Percentiles rank a stretch among this genome's conserved stretches.
Evolutionary conservation across 106 monocot species (phyloP).

Genomic region (Dioscorea dumetorum): DNA sequence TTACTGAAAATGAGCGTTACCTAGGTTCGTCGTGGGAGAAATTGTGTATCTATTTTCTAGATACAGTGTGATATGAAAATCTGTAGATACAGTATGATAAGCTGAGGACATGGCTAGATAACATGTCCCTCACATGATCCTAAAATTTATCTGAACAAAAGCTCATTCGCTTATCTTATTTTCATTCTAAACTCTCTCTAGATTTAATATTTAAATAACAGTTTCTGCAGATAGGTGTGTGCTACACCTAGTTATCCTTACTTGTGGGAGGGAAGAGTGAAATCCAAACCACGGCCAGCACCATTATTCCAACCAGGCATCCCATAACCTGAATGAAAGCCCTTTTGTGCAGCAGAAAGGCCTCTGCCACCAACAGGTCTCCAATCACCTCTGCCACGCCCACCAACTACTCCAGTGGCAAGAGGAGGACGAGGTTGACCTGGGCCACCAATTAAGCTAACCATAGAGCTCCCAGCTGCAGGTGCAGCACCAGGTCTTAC

Average conservation of each 20-base stretch:
- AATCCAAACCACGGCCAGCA: slow-evolving; percentile 64
- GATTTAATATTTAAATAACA: too few relatives aligned
- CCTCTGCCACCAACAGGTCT: slow-evolving; percentile 35
- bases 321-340: slow-evolving; percentile 54
- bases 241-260: slow-evolving; percentile 12
- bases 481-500: slow-evolving; percentile 68
- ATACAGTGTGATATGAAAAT: too few relatives aligned
- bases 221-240: too few relatives aligned
- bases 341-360: slow-evolving; percentile 22
- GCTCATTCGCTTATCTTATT: too few relatives aligned
- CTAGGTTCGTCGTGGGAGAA: too few relatives aligned
- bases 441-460: slow-evolving; percentile 23
- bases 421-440: slow-evolving; percentile 70
- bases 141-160: too few relatives aligned
- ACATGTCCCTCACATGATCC: too few relatives aligned
- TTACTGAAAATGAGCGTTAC: too few relatives aligned
- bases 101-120: too few relatives aligned
- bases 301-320: slow-evolving; percentile 47
- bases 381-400: slow-evolving; percentile 86
- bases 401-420: slow-evolving; percentile 30
- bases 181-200: too few relatives aligned
- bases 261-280: slow-evolving; percentile 93
- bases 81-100: too few relatives aligned
- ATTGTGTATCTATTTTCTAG: too few relatives aligned
- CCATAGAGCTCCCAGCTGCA: slow-evolving; percentile 37